Conservation (phyloP, 768 basidiomycete species). For the Collybia mongolica region DNA sequence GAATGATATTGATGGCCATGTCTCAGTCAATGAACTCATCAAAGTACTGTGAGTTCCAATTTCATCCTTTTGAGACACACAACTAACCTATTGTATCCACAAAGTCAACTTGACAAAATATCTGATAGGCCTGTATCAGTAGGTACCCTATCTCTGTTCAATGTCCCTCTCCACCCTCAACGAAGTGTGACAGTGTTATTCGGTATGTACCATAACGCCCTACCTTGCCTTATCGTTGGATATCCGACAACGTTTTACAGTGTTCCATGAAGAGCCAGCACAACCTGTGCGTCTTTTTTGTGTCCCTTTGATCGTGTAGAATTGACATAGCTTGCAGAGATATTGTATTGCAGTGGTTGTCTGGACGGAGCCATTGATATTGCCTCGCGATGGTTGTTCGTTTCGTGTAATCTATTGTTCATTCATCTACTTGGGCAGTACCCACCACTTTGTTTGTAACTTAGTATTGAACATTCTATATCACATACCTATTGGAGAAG, state of each 20-base stretch:
- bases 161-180: constrained; percentile 2
- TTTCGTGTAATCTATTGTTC: constrained; percentile 1
- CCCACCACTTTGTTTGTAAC: neutral
- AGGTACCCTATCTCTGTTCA: constrained; percentile 27
- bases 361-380: constrained; percentile 65
- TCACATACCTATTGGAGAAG: no score
- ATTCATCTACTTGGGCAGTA: neutral
- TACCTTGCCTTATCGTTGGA: neutral
- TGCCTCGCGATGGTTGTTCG: neutral
- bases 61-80: neutral
- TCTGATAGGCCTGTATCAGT: constrained; percentile 84
- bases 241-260: constrained; percentile 35
- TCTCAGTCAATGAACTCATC: constrained; percentile 82
- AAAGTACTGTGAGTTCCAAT: constrained; percentile 56
- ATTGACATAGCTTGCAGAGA: constrained; percentile 45
- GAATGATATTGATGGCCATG: constrained; percentile 79
- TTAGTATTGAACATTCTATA: no score
- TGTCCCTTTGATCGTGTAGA: neutral
- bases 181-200: constrained; percentile 60
- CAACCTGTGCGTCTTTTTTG: constrained; percentile 62
- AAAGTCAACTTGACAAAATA: constrained; percentile 77
- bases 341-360: constrained; percentile 87
- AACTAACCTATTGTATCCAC: neutral
- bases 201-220: constrained; percentile 41
- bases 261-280: constrained; percentile 97